phyloP scores from a whole-genome alignment of 768 basidiomycete species.

The Pleurotus ostreatus region DNA sequence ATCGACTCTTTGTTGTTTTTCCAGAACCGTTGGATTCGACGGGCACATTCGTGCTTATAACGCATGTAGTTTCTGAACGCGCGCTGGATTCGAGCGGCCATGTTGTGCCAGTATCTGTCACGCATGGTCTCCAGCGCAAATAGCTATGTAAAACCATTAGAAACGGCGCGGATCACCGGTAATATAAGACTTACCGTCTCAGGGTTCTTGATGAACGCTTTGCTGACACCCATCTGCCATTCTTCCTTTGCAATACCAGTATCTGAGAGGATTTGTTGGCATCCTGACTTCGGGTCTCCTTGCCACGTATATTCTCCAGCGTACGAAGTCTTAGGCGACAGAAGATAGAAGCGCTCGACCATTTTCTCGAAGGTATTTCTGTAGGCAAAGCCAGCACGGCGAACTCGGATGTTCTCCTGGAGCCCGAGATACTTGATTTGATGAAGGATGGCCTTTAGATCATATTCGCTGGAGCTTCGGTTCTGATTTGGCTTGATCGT shows the following conservation, averaged over 20 bases:
- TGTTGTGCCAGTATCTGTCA: slow-evolving; percentile 99
- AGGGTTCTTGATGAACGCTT: slow-evolving; percentile 99
- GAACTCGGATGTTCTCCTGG: slow-evolving; percentile 97
- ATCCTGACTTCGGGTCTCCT: slow-evolving; percentile 86
- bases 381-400: slow-evolving; percentile 97
- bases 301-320: slow-evolving; percentile 98
- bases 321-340: slow-evolving; percentile 94
- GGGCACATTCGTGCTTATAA: slow-evolving; percentile 92
- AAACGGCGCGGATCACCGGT: not conserved
- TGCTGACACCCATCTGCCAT: slow-evolving; percentile 99
- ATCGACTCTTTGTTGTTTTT: slow-evolving; percentile 95
- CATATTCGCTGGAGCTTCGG: slow-evolving; percentile 87
- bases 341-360: slow-evolving; percentile 95
- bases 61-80: slow-evolving; percentile 95
- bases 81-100: slow-evolving; percentile 95
- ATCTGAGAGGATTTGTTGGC: slow-evolving; percentile 88
- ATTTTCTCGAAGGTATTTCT: slow-evolving; percentile 98
- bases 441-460: slow-evolving; percentile 91
- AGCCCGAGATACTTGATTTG: slow-evolving; percentile 99
- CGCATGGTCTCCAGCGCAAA: slow-evolving; percentile 99
- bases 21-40: slow-evolving; percentile 97
- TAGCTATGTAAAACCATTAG: slow-evolving; percentile 46
- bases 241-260: slow-evolving; percentile 95
- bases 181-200: slow-evolving; percentile 63
- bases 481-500: slow-evolving; percentile 99